These are phyloP conservation scores for Penicillium sp. DNA, from an alignment of 2,329 filamentous ascomycete genomes.

Conservation along the genomic window DNA sequence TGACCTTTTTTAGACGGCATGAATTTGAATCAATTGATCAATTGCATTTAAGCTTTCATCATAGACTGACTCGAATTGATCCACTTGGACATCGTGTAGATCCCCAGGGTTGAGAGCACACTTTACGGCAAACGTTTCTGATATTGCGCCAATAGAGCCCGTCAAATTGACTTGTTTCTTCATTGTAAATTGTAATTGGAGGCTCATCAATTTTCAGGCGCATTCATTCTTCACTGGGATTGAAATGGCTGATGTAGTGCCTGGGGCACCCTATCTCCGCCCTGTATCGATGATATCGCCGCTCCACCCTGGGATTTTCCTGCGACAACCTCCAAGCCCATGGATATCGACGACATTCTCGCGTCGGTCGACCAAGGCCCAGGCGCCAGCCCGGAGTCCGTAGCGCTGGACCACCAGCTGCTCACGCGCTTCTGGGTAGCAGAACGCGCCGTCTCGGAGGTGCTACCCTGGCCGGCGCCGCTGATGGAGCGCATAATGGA, in stretches of 20 bases:
- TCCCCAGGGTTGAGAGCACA: neutral
- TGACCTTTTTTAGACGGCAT: constrained; percentile 6
- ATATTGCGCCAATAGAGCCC: neutral
- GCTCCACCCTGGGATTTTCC: constrained; percentile 14
- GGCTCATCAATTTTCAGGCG: neutral
- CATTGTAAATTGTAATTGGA: neutral
- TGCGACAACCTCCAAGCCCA: constrained; percentile 39
- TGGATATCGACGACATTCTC: constrained; percentile 81
- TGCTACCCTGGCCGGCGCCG: constrained; percentile 74
- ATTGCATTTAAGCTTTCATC: neutral
- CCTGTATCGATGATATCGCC: constrained; percentile 25
- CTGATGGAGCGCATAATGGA: constrained; percentile 81
- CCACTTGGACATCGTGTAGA: neutral
- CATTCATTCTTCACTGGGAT: neutral
- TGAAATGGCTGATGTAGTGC: neutral
- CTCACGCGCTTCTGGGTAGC: constrained; percentile 91
- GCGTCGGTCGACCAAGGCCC: constrained; percentile 67
- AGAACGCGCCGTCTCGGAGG: constrained; percentile 82
- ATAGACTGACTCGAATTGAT: neutral
- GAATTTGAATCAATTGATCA: neutral
- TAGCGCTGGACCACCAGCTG: constrained; percentile 71
- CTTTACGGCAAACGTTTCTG: neutral
- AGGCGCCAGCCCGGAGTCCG: constrained; percentile 38
- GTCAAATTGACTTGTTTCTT: neutral
- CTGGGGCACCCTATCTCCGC: constrained; percentile 40